Evolutionary conservation across 192 early-diverging fungal species (phyloP).

Genomic region (Pecoramyces ruminantium): DNA sequence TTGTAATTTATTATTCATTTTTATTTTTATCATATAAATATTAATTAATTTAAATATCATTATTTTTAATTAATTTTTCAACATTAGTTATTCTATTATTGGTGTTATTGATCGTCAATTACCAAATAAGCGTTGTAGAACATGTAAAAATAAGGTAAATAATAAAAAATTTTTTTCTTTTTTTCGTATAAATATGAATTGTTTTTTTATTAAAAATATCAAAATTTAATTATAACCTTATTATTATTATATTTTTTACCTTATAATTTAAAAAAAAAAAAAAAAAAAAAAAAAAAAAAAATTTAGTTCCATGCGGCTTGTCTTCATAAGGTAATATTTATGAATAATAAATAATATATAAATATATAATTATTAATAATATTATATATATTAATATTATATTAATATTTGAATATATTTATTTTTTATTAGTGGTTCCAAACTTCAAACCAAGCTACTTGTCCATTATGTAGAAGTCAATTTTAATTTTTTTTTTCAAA

Average conservation of each 20-base stretch:
- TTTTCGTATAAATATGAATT: no score
- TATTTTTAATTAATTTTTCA: no score
- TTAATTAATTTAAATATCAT: no score
- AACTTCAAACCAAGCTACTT: slow-evolving; percentile 48
- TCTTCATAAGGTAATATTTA: slow-evolving; percentile 51
- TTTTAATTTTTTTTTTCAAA: slow-evolving; percentile 7
- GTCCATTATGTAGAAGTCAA: slow-evolving; percentile 45
- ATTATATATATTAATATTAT: background rate
- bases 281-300: no score
- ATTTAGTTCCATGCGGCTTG: slow-evolving; percentile 70
- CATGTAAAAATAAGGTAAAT: slow-evolving; percentile 63
- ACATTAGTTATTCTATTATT: slow-evolving; percentile 66
- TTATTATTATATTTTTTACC: no score
- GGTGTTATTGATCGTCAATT: slow-evolving; percentile 67
- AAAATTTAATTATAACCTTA: no score
- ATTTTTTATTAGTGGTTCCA: slow-evolving; percentile 31
- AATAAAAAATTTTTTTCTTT: no score
- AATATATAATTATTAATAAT: background rate
- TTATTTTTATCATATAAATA: background rate
- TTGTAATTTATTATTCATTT: no score
- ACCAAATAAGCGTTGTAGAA: slow-evolving; percentile 75
- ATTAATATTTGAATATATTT: background rate
- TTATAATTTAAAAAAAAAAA: no score
- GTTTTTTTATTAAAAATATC: no score
- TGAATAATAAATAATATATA: background rate